Evolutionary conservation across 2,329 filamentous ascomycete species (phyloP).

Genomic region (Bipolaris oryzae): DNA sequence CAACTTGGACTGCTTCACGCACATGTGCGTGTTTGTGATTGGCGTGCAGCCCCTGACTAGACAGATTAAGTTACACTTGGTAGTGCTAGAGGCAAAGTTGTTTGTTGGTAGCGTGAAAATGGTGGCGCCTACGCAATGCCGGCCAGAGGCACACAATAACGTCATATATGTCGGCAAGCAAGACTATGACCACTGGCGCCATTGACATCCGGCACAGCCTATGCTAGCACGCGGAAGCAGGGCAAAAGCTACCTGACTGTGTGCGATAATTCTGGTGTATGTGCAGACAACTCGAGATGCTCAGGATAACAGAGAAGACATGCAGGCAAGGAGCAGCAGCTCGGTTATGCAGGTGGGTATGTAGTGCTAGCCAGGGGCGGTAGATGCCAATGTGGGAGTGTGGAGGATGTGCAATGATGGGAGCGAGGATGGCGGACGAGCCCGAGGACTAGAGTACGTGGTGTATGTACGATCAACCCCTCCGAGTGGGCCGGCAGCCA

Average conservation of each 20-base stretch:
- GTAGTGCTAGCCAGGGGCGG: not conserved
- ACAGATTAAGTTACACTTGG: not conserved
- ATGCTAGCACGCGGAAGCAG: not conserved
- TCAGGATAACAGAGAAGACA: not conserved
- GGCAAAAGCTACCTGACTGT: not conserved
- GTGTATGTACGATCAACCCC: constrained; percentile 14
- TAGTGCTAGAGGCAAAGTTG: not conserved
- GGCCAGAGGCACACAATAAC: constrained; percentile 16
- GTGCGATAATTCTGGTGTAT: not conserved
- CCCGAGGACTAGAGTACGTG: constrained; percentile 1
- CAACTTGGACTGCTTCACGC: not conserved
- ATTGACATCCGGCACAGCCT: constrained; percentile 2
- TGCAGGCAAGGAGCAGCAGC: not conserved
- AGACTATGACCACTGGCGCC: constrained; percentile 20
- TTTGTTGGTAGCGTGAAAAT: constrained; percentile 18
- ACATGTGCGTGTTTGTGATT: not conserved
- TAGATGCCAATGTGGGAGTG: constrained; percentile 14
- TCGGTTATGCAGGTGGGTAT: not conserved
- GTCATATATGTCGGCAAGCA: constrained; percentile 20
- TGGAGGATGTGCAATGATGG: constrained; percentile 18
- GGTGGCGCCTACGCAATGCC: constrained; percentile 9
- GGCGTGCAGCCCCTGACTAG: not conserved
- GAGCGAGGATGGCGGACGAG: constrained; percentile 11
- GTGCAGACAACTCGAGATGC: not conserved
- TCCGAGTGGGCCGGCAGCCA: constrained; percentile 8